phyloP scores from a whole-genome alignment of 768 basidiomycete species.

The Pleurotus eryngii region DNA sequence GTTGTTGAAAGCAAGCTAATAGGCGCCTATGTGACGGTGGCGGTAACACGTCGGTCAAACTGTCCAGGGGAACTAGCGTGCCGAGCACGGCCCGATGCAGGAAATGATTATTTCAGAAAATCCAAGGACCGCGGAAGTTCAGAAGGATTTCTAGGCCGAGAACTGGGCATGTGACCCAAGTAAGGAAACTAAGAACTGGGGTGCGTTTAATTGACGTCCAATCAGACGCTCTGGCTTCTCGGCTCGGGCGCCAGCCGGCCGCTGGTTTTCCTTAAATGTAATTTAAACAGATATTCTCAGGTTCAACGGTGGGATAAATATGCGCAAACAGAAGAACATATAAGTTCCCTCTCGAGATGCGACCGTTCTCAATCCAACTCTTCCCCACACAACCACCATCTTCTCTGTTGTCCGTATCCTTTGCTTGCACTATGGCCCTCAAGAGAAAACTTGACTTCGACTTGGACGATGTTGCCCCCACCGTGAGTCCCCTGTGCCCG shows the following conservation, averaged over 20 bases:
- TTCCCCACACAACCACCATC: conserved; percentile 8
- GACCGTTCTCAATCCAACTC: background rate
- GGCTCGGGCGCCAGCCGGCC: conserved; percentile 14
- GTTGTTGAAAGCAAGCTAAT: too few species aligned
- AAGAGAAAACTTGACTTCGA: conserved; percentile 76
- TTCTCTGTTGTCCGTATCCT: conserved; percentile 3
- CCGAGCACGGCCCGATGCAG: background rate
- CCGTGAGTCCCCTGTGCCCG: conserved; percentile 31
- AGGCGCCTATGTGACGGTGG: too few species aligned
- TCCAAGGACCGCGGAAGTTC: conserved; percentile 3
- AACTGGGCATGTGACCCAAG: background rate
- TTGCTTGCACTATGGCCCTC: conserved; percentile 49
- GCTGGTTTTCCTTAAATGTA: background rate
- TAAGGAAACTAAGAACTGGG: conserved; percentile 18
- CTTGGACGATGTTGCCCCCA: conserved; percentile 47
- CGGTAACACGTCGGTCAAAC: background rate
- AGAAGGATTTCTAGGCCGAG: background rate
- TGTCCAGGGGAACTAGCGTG: too few species aligned
- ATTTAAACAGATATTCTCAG: background rate
- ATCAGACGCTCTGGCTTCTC: conserved; percentile 21
- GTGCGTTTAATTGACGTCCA: conserved; percentile 23
- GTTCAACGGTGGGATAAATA: background rate
- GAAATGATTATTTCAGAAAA: background rate
- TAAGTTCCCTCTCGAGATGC: conserved; percentile 22
- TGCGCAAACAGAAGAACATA: conserved; percentile 18